These are phyloP conservation scores for Suhomyces xylopsoci DNA, from an alignment of 805 yeast species.

Conservation along the genomic window DNA sequence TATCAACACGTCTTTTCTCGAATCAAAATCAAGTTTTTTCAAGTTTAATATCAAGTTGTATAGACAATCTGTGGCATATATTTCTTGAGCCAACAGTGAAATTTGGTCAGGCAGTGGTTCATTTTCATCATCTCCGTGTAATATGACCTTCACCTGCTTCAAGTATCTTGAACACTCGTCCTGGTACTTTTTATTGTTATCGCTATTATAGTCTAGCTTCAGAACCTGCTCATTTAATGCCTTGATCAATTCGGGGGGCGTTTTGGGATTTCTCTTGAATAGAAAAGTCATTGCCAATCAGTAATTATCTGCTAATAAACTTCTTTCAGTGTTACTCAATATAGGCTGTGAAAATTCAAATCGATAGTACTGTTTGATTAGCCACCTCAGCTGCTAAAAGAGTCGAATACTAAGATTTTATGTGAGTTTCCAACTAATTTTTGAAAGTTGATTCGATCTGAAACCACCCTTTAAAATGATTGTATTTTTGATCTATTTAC, in stretches of 20 bases:
- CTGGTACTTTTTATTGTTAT: constrained; percentile 46
- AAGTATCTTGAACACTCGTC: constrained; percentile 73
- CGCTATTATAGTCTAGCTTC: constrained; percentile 51
- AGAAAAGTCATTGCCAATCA: constrained; percentile 73
- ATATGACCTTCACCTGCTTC: constrained; percentile 58
- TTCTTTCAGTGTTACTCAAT: neutral
- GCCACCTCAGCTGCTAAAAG: neutral
- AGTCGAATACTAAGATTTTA: neutral
- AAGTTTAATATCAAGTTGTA: constrained; percentile 58
- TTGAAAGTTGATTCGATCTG: neutral
- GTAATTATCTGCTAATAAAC: neutral
- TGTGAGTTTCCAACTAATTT: neutral
- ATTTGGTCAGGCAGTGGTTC: constrained; percentile 71
- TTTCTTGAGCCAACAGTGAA: constrained; percentile 74
- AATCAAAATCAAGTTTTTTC: constrained; percentile 77
- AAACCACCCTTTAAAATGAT: neutral
- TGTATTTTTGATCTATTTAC: neutral
- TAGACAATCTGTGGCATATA: constrained; percentile 68
- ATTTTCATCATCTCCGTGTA: constrained; percentile 67
- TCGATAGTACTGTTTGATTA: neutral
- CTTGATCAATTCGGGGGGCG: constrained; percentile 80
- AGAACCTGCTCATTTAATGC: constrained; percentile 69
- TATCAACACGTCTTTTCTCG: constrained; percentile 76
- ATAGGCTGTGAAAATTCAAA: neutral
- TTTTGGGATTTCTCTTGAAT: constrained; percentile 86